Evolutionary conservation across 306 rosid species (phyloP), one percentile per base, ranked within the genome.

Genomic region (Prunus persica): DNA sequence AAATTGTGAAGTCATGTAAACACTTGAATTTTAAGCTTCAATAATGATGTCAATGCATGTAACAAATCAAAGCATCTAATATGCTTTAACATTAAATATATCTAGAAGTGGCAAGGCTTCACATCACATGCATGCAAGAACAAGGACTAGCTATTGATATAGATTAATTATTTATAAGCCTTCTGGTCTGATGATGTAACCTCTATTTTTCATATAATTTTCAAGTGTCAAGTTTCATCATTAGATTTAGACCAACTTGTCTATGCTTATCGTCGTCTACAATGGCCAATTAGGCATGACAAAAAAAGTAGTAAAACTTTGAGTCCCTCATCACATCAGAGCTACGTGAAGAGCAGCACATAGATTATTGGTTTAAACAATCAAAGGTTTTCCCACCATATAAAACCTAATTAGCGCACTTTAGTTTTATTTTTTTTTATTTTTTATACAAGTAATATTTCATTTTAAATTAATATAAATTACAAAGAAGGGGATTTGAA

Each of bases 401-500:
- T 38, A 38, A 38, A 38, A 38, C 43, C 43, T 6, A 38, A 38
- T 38, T 38, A 38, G 9, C 43, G 43, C 9, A 38, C 43, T 38
- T 7, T 7, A 0, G 43, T 34, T 6, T 32, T 34, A n/a, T n/a
- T 34, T 5, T 1, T 34, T 4, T 32, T 32, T 0, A 4, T 5
- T 38, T 38, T 38, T 38, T 6, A 38, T 7, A 38, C 9, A 38
- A 38, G 43, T 0, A 0, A 6, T 38, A 38, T 38, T 38, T 38
- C 1, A 38, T 1, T 38, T 6, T 38, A 38, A 38, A 38, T 38
- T 7, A 38, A 38, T 38, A 0, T 38, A 38, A 38, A 38, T 1
- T 38, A 38, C 0, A 0, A 0, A 1, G 2, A 38, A 0, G 9
- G 43, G 9, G 0, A 38, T 38, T 38, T 0, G 43, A 38, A 38